Evolutionary conservation across 2,329 filamentous ascomycete genomes (phyloP).

Genomic region (Hypoxylon sp.): DNA sequence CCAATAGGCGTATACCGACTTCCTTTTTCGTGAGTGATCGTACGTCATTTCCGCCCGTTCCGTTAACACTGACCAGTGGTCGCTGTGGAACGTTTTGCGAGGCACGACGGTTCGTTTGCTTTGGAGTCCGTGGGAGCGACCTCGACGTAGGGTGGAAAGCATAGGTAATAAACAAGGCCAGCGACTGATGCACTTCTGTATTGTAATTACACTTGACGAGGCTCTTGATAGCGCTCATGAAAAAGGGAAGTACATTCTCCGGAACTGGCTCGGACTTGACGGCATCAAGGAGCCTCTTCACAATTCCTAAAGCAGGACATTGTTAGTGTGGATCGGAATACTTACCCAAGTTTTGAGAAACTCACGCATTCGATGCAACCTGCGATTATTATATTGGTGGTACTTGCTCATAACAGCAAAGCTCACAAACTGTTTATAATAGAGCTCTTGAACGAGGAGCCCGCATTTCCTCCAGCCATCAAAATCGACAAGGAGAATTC

Average conservation of each 20-base stretch:
- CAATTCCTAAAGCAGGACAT: conserved; percentile 73
- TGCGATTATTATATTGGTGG: conserved; percentile 90
- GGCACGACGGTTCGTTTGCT: conserved; percentile 59
- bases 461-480: conserved; percentile 92
- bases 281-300: conserved; percentile 90
- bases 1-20: conserved; percentile 80
- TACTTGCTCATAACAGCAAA: conserved; percentile 94
- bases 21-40: conserved; percentile 74
- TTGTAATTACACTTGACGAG: conserved; percentile 86
- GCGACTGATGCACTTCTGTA: conserved; percentile 85
- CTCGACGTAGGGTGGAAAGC: conserved; percentile 76
- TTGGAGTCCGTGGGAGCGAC: conserved; percentile 68
- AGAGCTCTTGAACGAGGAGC: conserved; percentile 83
- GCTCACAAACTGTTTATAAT: conserved; percentile 91
- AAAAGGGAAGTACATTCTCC: conserved; percentile 79
- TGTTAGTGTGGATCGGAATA: conserved; percentile 41
- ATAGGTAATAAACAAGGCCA: conserved; percentile 95
- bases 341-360: conserved; percentile 28
- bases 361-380: conserved; percentile 91
- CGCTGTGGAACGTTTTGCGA: conserved; percentile 60
- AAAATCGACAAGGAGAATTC: conserved; percentile 90
- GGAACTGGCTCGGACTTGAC: conserved; percentile 87
- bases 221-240: conserved; percentile 83
- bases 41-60: conserved; percentile 53
- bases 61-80: conserved; percentile 57